Base-by-base conservation (phyloP, 768 basidiomycete species). In the Leccinum aurantiacum region DNA sequence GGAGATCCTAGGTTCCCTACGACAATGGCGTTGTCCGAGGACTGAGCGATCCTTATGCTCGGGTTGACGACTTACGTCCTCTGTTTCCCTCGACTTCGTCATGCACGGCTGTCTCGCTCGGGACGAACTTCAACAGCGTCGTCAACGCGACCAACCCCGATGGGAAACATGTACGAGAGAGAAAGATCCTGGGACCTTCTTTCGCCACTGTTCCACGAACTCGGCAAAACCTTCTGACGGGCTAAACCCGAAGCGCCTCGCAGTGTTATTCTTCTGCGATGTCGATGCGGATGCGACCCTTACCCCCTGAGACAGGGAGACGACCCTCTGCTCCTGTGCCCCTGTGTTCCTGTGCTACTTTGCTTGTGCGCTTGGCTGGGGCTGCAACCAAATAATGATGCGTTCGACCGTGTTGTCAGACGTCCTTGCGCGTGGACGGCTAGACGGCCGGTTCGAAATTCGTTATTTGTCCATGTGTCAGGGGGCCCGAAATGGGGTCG, bases 161-260 rank as follows among this genome's bases (percentile, higher is more conserved):
- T 7, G 62, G 57, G 57, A 8, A 63, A 66, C 22, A 35, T 47
- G 5, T 65, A 61, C 59, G 44, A 46, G 44, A 19, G 41, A 19
- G 44, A 46, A 56, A 54, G 27, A 48, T 59, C 33, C 33, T 35
- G 33, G 33, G 33, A 35, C 13, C 27, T 59, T 25, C 41, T 41
- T 63, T 63, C 17, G 37, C 44, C 2, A 48, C 31, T 19, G 44
- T 46, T 46, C 44, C 44, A 46, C 9, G 44, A 58, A 11, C 56
- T 56, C 9, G 63, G 49, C 19, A 19, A 8, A 54, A 48, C 25
- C 58, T 59, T 2, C 46, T 61, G 49, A 67, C 54, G 9, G 41
- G 19, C 3, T 46, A 11, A 46, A 46, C 44, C 55, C 17, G 55
- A 57, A 11, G 50, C 54, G 1, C 14, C 38, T 17, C 15, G 17